Evolutionary conservation across 352 stramenopile genomes (phyloP).

Genomic region (Elongisporangium senticosum): DNA sequence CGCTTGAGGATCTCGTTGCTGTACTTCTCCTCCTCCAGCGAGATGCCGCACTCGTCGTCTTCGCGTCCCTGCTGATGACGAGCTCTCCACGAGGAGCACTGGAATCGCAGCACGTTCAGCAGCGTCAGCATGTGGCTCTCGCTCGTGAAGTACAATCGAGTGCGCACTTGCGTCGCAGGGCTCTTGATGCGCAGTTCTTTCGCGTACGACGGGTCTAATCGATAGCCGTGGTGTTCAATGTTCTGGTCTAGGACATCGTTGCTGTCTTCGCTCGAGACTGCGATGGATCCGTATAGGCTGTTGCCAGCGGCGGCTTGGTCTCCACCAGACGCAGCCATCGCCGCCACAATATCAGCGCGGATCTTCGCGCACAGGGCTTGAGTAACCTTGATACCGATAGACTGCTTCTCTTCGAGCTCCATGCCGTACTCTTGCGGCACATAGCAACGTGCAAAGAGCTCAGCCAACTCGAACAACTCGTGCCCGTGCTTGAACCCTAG

Average conservation of each 20-base stretch:
- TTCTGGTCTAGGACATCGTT: constrained; percentile 37
- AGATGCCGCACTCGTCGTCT: constrained; percentile 68
- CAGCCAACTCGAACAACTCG: constrained; percentile 93
- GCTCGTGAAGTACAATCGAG: constrained; percentile 99
- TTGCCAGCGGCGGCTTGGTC: constrained; percentile 22
- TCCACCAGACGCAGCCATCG: constrained; percentile 54
- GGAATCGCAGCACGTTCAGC: constrained; percentile 96
- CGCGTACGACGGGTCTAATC: constrained; percentile 77
- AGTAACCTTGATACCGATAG: constrained; percentile 95
- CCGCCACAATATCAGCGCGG: constrained; percentile 85
- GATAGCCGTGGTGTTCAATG: constrained; percentile 85
- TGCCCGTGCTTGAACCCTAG: constrained; percentile 83
- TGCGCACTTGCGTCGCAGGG: constrained; percentile 86
- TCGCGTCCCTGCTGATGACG: constrained; percentile 49
- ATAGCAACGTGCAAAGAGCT: constrained; percentile 95
- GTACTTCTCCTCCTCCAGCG: constrained; percentile 74
- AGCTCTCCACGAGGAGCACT: constrained; percentile 65
- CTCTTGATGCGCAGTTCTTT: constrained; percentile 96
- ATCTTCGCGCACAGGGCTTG: constrained; percentile 98
- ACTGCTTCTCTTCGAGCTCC: constrained; percentile 90
- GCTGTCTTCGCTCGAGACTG: constrained; percentile 18
- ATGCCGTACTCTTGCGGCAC: constrained; percentile 97
- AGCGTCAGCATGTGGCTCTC: constrained; percentile 98
- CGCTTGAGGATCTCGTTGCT: constrained; percentile 81
- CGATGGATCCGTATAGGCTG: constrained; percentile 24